phyloP scores from a whole-genome alignment of 495 filamentous ascomycete genomes.

The Astrothelium macrocarpum region DNA sequence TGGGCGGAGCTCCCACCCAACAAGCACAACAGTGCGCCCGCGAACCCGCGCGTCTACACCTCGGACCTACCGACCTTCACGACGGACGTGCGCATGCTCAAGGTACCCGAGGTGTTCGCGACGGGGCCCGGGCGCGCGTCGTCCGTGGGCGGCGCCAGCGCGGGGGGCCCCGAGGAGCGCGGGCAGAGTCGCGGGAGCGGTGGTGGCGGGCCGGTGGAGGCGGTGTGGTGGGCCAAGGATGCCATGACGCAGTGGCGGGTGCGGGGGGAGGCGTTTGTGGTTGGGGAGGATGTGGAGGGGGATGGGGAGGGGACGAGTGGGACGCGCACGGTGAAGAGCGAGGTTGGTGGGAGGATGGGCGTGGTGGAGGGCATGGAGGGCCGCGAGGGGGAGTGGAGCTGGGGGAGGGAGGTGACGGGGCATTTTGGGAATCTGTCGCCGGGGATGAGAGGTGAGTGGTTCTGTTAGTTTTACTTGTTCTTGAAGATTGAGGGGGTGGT shows the following conservation, averaged over 20 bases:
- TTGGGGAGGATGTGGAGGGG: constrained; percentile 45
- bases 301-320: constrained; percentile 34
- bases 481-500: no score
- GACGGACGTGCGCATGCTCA: constrained; percentile 79
- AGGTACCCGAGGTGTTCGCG: constrained; percentile 57
- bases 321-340: constrained; percentile 39
- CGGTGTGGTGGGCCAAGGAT: constrained; percentile 70
- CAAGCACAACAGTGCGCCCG: constrained; percentile 52
- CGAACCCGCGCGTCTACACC: constrained; percentile 58
- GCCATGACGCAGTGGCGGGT: constrained; percentile 74
- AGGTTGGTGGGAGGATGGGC: constrained; percentile 37
- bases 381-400: constrained; percentile 38
- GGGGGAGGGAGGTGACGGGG: constrained; percentile 64
- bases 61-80: constrained; percentile 75
- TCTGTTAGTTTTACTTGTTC: not conserved
- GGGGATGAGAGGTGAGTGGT: constrained; percentile 36
- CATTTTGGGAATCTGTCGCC: constrained; percentile 85
- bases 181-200: constrained; percentile 41
- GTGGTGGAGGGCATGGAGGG: constrained; percentile 26
- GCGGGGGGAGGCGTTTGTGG: constrained; percentile 55
- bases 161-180: constrained; percentile 27
- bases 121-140: constrained; percentile 31
- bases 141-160: constrained; percentile 21
- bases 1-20: constrained; percentile 61
- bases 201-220: constrained; percentile 65